Percentiles rank a stretch among this genome's conserved stretches.
Evolutionary conservation across 331 rosid species (phyloP).

Genomic region (Acacia pycnantha): DNA sequence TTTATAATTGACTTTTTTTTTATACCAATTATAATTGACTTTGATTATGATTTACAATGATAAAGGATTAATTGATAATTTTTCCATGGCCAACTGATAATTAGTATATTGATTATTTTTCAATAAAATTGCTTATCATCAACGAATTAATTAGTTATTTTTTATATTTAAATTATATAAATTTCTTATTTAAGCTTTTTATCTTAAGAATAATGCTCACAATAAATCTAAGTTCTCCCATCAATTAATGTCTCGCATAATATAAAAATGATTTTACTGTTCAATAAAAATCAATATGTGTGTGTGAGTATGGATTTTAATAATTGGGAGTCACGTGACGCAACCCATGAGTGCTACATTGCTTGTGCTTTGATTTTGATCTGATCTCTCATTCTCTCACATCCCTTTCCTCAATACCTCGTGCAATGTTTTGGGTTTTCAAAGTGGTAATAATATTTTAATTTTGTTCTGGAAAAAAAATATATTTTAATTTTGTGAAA

Average conservation of each 20-base stretch:
- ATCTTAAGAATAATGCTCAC: neutral
- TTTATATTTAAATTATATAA: neutral
- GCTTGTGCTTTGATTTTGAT: neutral
- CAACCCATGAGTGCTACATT: neutral
- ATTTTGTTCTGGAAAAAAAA: neutral
- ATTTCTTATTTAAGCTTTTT: neutral
- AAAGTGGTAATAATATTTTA: neutral
- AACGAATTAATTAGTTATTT: neutral
- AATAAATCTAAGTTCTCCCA: neutral
- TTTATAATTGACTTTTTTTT: no score
- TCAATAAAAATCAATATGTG: neutral
- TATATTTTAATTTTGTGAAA: neutral
- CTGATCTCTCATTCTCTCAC: neutral
- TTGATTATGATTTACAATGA: no score
- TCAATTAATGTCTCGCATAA: neutral
- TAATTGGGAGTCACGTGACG: conserved; percentile 17
- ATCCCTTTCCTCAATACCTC: neutral
- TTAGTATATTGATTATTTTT: neutral
- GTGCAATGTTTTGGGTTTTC: conserved; percentile 7
- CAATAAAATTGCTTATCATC: neutral
- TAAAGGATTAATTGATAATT: neutral
- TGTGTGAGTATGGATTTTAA: neutral
- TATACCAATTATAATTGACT: no score
- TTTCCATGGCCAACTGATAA: neutral
- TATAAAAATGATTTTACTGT: no score